phyloP scores from a whole-genome alignment of 768 basidiomycete species.

The Tricholoma furcatifolium region DNA sequence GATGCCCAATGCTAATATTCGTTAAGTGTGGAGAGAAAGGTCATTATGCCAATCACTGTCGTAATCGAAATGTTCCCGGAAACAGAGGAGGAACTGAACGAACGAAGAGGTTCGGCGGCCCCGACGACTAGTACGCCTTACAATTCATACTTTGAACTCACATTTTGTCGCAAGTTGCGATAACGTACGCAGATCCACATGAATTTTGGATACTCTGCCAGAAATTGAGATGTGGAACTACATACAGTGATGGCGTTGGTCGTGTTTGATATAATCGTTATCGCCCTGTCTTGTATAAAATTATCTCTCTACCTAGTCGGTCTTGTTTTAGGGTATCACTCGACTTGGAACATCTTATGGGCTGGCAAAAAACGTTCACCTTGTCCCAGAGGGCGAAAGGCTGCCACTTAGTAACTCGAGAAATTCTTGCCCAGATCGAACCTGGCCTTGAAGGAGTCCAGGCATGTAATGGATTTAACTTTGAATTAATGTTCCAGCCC shows the following conservation, averaged over 20 bases:
- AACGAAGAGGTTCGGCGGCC: slow-evolving; percentile 37
- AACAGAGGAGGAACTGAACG: slow-evolving; percentile 83
- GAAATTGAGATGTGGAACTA: no score
- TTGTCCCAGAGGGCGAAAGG: slow-evolving; percentile 55
- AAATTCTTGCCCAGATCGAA: slow-evolving; percentile 63
- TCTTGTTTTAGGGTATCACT: no score
- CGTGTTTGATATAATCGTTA: no score
- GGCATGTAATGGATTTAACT: slow-evolving; percentile 31
- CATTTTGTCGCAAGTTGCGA: background rate
- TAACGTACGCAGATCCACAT: no score
- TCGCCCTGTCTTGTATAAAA: no score
- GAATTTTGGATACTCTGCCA: no score
- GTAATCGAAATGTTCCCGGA: slow-evolving; percentile 87
- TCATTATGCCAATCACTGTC: slow-evolving; percentile 94
- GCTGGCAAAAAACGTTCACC: slow-evolving; percentile 86
- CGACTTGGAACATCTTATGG: slow-evolving; percentile 50
- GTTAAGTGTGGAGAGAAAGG: slow-evolving; percentile 85
- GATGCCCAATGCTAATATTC: slow-evolving; percentile 1
- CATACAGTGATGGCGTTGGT: no score
- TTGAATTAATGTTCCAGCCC: background rate
- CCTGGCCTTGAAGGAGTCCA: slow-evolving; percentile 68
- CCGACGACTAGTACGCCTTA: slow-evolving; percentile 8
- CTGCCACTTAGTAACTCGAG: slow-evolving; percentile 83
- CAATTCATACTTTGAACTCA: background rate
- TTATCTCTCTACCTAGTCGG: no score